Percentiles rank a stretch among this genome's conserved stretches.
phyloP scores from a whole-genome alignment of 148 eudicot species.

The Diospyros lotus region DNA sequence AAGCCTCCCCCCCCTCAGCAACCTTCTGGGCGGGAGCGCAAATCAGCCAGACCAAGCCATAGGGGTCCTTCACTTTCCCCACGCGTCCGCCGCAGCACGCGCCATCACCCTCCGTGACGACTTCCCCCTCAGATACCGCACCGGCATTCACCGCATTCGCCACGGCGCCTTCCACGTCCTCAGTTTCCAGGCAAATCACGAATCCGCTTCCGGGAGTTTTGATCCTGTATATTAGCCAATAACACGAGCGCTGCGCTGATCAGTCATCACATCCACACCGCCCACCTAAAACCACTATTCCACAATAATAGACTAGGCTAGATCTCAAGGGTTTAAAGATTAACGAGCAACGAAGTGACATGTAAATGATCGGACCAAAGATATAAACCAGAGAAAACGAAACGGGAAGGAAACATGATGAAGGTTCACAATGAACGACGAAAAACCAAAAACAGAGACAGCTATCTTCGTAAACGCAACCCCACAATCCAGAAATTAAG shows the following conservation, averaged over 20 bases:
- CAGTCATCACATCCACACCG: not conserved
- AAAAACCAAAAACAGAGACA: not conserved
- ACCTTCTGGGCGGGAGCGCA: slow-evolving; percentile 39
- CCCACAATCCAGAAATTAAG: not conserved
- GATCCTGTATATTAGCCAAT: slow-evolving; percentile 22
- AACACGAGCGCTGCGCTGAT: not conserved
- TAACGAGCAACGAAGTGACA: not conserved
- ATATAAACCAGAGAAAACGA: not conserved
- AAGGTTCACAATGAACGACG: too few relatives aligned
- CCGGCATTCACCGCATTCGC: slow-evolving; percentile 64
- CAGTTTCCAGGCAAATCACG: slow-evolving; percentile 55
- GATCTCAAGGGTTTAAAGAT: not conserved
- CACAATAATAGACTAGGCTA: too few relatives aligned
- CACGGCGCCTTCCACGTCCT: slow-evolving; percentile 54
- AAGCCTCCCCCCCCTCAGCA: slow-evolving; percentile 41
- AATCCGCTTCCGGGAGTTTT: slow-evolving; percentile 31
- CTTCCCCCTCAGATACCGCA: slow-evolving; percentile 51
- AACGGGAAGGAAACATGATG: too few relatives aligned
- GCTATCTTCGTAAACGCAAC: too few relatives aligned
- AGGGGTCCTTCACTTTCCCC: slow-evolving; percentile 77
- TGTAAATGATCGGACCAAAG: not conserved
- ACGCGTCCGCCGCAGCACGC: slow-evolving; percentile 42
- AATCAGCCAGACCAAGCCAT: slow-evolving; percentile 60
- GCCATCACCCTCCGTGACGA: slow-evolving; percentile 40
- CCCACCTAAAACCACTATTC: not conserved